Conservation (phyloP, 352 stramenopile species). For the Pythium oligandrum region DNA sequence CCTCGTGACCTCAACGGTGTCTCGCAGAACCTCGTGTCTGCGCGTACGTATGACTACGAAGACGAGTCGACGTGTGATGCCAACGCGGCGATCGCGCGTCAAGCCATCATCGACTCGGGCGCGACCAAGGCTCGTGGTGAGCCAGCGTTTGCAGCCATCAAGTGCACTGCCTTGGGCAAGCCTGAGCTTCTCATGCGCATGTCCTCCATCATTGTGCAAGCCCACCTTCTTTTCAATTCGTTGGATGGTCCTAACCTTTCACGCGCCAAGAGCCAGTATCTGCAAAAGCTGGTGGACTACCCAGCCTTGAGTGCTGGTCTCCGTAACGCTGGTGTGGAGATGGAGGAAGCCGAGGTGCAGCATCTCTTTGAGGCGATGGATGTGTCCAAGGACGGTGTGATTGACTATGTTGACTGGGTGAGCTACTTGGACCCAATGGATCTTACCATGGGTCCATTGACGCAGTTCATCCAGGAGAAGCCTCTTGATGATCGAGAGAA, state of each 20-base stretch:
- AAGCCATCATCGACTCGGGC: constrained; percentile 76
- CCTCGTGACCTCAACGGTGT: constrained; percentile 74
- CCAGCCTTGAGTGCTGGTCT: constrained; percentile 65
- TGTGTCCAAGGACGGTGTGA: constrained; percentile 60
- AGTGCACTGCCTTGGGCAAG: constrained; percentile 96
- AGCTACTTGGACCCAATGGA: constrained; percentile 90
- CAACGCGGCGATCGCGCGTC: constrained; percentile 83
- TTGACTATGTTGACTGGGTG: constrained; percentile 95
- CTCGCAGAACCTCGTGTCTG: constrained; percentile 77
- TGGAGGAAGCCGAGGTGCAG: constrained; percentile 59
- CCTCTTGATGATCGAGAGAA: constrained; percentile 85
- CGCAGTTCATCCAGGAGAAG: constrained; percentile 79
- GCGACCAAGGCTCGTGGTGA: constrained; percentile 32
- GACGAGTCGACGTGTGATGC: constrained; percentile 91
- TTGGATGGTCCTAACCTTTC: constrained; percentile 87
- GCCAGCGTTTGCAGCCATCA: constrained; percentile 94
- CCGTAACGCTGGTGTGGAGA: constrained; percentile 56
- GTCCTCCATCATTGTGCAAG: constrained; percentile 91
- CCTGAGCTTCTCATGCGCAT: constrained; percentile 94
- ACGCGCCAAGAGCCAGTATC: constrained; percentile 73
- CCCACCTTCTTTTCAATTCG: constrained; percentile 88
- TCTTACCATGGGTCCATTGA: constrained; percentile 85
- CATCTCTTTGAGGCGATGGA: constrained; percentile 67
- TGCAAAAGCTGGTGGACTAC: constrained; percentile 80
- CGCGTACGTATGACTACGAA: constrained; percentile 95